Conservation (phyloP, 176 grass and related monocot genomes). For the Aechmea fasciata region DNA sequence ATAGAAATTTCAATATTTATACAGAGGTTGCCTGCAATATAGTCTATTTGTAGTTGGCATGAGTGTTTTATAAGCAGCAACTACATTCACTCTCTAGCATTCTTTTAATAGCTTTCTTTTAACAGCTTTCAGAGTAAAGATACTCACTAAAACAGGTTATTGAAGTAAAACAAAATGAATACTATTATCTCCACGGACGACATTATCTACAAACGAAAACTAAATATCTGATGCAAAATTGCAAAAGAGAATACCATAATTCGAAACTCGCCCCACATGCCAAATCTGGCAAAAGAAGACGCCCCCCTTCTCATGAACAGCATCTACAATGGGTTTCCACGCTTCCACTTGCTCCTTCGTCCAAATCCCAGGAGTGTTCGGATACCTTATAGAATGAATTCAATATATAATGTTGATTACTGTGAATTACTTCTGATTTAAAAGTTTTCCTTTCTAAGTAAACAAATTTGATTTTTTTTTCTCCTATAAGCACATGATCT, state of each 20-base stretch:
- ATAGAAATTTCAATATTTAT: too few relatives aligned
- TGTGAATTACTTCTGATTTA: not conserved
- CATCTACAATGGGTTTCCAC: constrained; percentile 45
- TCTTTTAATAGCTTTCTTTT: not conserved
- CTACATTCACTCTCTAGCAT: not conserved
- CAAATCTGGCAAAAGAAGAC: constrained; percentile 74
- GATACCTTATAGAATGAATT: not conserved
- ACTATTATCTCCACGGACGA: too few relatives aligned
- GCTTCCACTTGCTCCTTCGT: constrained; percentile 53
- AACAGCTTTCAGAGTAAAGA: not conserved
- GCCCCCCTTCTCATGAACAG: constrained; percentile 52
- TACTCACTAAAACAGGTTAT: not conserved
- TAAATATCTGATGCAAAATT: too few relatives aligned
- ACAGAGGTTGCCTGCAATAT: too few relatives aligned
- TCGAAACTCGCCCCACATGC: constrained; percentile 48
- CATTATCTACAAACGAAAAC: too few relatives aligned
- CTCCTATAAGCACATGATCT: too few relatives aligned
- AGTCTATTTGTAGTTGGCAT: too few relatives aligned
- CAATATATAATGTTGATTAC: not conserved
- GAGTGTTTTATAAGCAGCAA: too few relatives aligned
- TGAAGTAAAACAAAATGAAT: not conserved
- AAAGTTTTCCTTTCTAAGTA: too few relatives aligned
- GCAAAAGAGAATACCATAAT: constrained; percentile 13
- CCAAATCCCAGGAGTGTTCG: constrained; percentile 43
- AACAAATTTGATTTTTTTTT: too few relatives aligned